Base-by-base conservation (phyloP, 1,139 yeast genomes). In the Insectozyma bohioensis region DNA sequence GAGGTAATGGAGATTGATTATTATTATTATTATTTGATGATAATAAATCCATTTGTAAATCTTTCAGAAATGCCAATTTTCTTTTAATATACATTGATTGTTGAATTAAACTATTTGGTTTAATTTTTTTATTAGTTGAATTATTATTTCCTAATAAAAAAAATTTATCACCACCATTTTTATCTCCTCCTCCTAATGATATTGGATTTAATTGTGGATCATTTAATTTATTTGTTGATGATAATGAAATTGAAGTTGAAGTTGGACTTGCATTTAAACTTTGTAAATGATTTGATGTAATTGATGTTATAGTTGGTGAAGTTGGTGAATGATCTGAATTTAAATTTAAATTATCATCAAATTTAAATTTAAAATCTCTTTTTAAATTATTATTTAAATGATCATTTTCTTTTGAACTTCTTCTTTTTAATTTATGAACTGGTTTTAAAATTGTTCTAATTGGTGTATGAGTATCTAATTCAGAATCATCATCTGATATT, bases 401-500 rank as follows among this genome's bases (percentile, higher is more conserved):
- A 34, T n/a, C n/a, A 13, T 43, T 40, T 11, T 34, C 37, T 28
- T 29, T 26, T 19, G 33, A 30, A 20, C 30, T 34, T 24, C 41
- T 37, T 31, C 42, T 40, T 28, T 40, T 43, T n/a, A 38, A 33
- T 14, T 47, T 41, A 26, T 47, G 47, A n/a, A 50, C 28, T 7
- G 52, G 47, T 28, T 43, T 47, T 5, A 50, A 22, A 15, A 48
- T 49, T 14, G 51, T 43, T 32, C 49, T 39, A 10, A 48, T 31
- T 1, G 53, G 40, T n/a, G 41, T 34, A 15, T 31, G 34, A 10
- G 33, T 27, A 15, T 63, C 68, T 12, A 50, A 40, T 34, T 58
- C 63, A 7, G 63, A 61, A 35, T 63, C 71, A 27, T 63, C 69
- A 41, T 64, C 70, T 8, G 67, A 59, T 8, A 56, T 33, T 21